These are phyloP conservation scores for Fusarium haematococcum DNA, from an alignment of 2,329 filamentous ascomycete species.

Conservation along the genomic window DNA sequence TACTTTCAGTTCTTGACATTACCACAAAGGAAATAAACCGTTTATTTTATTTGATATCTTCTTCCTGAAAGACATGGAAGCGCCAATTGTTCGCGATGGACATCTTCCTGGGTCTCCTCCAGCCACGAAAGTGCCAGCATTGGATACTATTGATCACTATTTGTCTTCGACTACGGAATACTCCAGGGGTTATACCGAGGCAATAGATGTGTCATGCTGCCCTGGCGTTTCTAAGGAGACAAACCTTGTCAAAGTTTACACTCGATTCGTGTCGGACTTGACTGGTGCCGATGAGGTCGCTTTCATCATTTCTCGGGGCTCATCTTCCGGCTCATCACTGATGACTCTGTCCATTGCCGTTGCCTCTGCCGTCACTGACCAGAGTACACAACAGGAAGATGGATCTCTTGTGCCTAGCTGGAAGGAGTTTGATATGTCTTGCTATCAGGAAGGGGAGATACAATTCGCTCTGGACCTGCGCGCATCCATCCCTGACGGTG, in stretches of 20 bases:
- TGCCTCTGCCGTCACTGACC: background rate
- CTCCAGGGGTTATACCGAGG: background rate
- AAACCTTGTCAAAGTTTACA: background rate
- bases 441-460: background rate
- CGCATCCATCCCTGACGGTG: background rate
- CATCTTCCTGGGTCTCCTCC: background rate
- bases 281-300: conserved; percentile 5
- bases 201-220: background rate
- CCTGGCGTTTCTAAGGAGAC: background rate
- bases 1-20: background rate
- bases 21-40: background rate
- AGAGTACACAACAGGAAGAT: background rate
- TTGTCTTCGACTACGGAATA: background rate
- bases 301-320: background rate
- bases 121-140: conserved; percentile 3
- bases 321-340: background rate
- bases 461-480: conserved; percentile 8
- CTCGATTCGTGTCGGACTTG: conserved; percentile 2
- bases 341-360: background rate
- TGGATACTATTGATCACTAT: conserved; percentile 3
- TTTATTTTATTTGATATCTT: background rate
- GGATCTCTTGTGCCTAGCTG: background rate
- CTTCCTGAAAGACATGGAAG: background rate
- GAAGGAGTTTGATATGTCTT: background rate
- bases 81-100: background rate